Conservation (phyloP, 768 basidiomycete species). For the Hemileccinum rubropunctum region DNA sequence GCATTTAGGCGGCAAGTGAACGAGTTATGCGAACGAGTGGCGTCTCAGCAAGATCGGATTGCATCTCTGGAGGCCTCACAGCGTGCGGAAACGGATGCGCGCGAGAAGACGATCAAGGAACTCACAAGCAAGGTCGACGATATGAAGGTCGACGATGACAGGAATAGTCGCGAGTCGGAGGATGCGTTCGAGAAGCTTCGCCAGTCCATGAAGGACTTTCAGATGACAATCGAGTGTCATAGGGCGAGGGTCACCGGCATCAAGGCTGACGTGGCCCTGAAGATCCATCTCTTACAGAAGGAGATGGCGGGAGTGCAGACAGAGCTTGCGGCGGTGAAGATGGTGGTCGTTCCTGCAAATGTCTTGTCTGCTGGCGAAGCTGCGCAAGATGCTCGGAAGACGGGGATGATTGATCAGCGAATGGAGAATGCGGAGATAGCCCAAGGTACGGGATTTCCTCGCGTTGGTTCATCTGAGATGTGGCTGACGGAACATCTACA, state of each 20-base stretch:
- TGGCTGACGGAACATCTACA: background rate
- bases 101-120: conserved; percentile 9
- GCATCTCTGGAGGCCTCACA: conserved; percentile 6
- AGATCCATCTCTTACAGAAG: conserved; percentile 14
- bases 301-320: conserved; percentile 7
- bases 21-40: conserved; percentile 7
- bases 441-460: conserved; percentile 5
- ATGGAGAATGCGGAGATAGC: background rate
- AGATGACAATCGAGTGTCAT: conserved; percentile 12
- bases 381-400: too few relatives aligned
- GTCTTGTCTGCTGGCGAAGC: background rate
- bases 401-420: background rate
- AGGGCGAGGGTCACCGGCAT: conserved; percentile 11
- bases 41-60: conserved; percentile 15
- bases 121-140: conserved; percentile 10
- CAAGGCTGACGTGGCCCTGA: conserved; percentile 19
- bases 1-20: conserved; percentile 5
- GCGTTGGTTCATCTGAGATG: background rate
- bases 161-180: background rate
- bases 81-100: background rate
- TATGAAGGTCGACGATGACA: background rate
- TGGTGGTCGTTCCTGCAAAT: background rate
- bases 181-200: conserved; percentile 4
- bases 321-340: conserved; percentile 14
- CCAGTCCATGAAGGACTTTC: background rate